Evolutionary conservation across 306 rosid genomes (phyloP).

Genomic region (Gynostemma pentaphyllum): DNA sequence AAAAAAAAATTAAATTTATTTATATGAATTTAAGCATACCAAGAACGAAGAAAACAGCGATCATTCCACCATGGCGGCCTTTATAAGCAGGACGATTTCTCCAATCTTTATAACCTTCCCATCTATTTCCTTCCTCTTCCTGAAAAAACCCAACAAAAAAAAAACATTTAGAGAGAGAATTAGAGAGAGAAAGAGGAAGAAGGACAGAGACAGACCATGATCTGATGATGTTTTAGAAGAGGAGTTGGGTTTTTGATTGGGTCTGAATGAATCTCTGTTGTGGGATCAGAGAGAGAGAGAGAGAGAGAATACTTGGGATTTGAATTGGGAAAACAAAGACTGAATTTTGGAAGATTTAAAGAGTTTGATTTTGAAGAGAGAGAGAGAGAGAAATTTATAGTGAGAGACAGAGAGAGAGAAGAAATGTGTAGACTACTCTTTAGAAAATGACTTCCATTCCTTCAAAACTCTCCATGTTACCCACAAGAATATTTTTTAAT

Average conservation of each 20-base stretch:
- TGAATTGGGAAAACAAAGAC: conserved; percentile 16
- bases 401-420: conserved; percentile 1
- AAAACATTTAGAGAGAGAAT: not conserved
- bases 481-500: not conserved
- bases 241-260: conserved; percentile 1
- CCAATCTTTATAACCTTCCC: conserved; percentile 93
- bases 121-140: conserved; percentile 30
- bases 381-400: not conserved
- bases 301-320: conserved; percentile 10
- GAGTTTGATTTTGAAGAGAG: conserved; percentile 19
- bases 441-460: conserved; percentile 27
- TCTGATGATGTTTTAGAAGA: conserved; percentile 23
- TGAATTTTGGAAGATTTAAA: conserved; percentile 31
- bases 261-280: conserved; percentile 18
- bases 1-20: too few relatives aligned
- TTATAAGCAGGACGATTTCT: conserved; percentile 54
- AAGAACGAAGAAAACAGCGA: conserved; percentile 70
- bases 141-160: conserved; percentile 37
- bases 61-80: conserved; percentile 84
- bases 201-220: conserved; percentile 20
- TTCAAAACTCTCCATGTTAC: conserved; percentile 5
- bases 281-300: not conserved
- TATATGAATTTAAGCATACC: conserved; percentile 22
- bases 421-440: conserved; percentile 25
- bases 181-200: conserved; percentile 1